phyloP scores from a whole-genome alignment of 768 basidiomycete species.

The Suillus bovinus region DNA sequence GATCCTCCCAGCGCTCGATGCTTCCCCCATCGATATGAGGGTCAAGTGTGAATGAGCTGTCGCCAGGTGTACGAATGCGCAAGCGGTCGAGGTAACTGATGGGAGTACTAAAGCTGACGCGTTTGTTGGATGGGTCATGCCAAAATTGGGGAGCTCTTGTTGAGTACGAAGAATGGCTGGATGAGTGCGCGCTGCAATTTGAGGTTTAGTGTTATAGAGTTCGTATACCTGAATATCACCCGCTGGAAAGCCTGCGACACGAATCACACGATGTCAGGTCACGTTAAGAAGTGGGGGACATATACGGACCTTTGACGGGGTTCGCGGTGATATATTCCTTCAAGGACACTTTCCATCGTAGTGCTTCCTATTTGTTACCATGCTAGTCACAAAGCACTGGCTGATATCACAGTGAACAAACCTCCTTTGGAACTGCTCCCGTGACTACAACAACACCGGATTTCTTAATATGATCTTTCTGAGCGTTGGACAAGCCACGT shows the following conservation, averaged over 20 bases:
- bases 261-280: neutral
- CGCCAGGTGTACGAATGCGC: conserved; percentile 72
- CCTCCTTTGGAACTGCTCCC: conserved; percentile 56
- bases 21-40: conserved; percentile 59
- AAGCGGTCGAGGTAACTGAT: conserved; percentile 80
- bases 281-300: neutral
- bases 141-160: conserved; percentile 54
- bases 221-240: conserved; percentile 74
- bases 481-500: conserved; percentile 46
- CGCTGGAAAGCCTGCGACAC: conserved; percentile 56
- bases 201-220: conserved; percentile 65
- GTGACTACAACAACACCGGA: conserved; percentile 58
- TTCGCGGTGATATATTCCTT: conserved; percentile 56
- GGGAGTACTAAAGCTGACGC: conserved; percentile 53
- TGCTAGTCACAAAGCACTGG: neutral
- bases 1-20: conserved; percentile 59
- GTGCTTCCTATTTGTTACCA: conserved; percentile 47
- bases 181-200: conserved; percentile 70
- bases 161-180: conserved; percentile 59
- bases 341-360: conserved; percentile 57
- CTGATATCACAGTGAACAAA: conserved; percentile 31
- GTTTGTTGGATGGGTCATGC: conserved; percentile 43
- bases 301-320: conserved; percentile 46
- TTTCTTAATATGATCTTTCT: conserved; percentile 45
- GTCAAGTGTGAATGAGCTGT: conserved; percentile 63